phyloP scores from a whole-genome alignment of 441 rosid species.

The Manihot esculenta region DNA sequence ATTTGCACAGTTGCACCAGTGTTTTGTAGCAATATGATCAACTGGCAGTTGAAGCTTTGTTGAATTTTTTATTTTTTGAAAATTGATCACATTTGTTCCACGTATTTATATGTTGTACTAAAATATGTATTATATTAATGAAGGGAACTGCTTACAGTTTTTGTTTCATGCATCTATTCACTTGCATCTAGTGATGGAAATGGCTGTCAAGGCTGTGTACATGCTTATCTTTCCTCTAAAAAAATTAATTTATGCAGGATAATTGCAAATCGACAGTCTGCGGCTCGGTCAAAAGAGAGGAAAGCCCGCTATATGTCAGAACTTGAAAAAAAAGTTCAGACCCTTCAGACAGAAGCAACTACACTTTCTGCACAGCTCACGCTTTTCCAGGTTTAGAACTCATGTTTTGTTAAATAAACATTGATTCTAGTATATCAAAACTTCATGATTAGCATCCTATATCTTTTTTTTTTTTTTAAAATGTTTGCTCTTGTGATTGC shows the following conservation, averaged over 20 bases:
- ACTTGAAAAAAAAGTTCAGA: conserved; percentile 83
- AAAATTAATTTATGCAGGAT: conserved; percentile 44
- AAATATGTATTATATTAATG: background rate
- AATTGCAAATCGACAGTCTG: conserved; percentile 84
- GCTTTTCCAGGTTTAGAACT: conserved; percentile 60
- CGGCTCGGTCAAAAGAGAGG: conserved; percentile 91
- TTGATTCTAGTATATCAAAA: background rate
- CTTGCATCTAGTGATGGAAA: background rate
- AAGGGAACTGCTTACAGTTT: background rate
- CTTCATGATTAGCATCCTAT: background rate
- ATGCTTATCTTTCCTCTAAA: conserved; percentile 3
- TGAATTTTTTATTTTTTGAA: too few species aligned
- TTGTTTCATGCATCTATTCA: background rate
- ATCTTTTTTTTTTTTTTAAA: conserved; percentile 2
- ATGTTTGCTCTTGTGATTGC: conserved; percentile 1
- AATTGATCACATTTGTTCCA: too few species aligned
- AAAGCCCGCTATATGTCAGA: conserved; percentile 76
- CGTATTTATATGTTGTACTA: too few species aligned
- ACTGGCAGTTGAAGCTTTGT: too few species aligned
- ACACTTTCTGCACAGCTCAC: conserved; percentile 87
- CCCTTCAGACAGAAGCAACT: conserved; percentile 89
- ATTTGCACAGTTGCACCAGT: background rate
- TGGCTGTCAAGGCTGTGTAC: background rate
- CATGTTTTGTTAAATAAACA: background rate
- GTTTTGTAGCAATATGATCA: background rate